Evolutionary conservation across 2,329 filamentous ascomycete species (phyloP), one percentile per base, ranked within the genome.

Genomic region (Talaromyces pinophilus): DNA sequence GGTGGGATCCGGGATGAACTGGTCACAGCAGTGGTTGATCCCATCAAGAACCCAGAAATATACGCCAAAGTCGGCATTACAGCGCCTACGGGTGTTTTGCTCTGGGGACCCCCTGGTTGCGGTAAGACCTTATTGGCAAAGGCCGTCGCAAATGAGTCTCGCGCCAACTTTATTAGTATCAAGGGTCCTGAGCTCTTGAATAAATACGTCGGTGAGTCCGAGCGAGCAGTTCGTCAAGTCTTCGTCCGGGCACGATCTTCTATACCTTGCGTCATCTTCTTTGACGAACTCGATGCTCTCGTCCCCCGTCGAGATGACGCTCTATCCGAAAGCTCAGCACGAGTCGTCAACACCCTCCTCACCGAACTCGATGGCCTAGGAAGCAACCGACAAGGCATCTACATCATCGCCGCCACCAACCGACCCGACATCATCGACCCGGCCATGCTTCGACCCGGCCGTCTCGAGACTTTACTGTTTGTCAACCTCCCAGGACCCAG

Each of bases 101-200:
- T 99, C 64, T 99, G 94, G 92, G 95, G 95, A 0, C 95, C 95
- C 0, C 95, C 95, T 0, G 95, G 95, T 6, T 99, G 95, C 77
- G 95, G 95, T 72, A 99, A 99, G 78, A 99, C 95, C 0, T 86
- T 99, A 1, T 88, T 99, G 1, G 95, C 95, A 19, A 97, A 98
- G 80, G 95, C 95, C 3, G 93, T 97, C 4, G 95, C 95, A 64
- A 96, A 96, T 77, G 93, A 97, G 76, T 93, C 91, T 7, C 92
- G 94, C 77, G 95, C 95, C 59, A 98, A 97, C 79, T 99, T 99
- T 82, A 99, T 99, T 79, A 93, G 92, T 62, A 92, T 99, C 79
- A 97, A 97, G 79, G 95, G 95, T 0, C 95, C 95, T 0, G 95
- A 99, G 77, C 84, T 99, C 10, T 86, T 99, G 55, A 98, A 98